Evolutionary conservation across 2,329 filamentous ascomycete genomes (phyloP).

Genomic region (Orbilia blumenaviensis): DNA sequence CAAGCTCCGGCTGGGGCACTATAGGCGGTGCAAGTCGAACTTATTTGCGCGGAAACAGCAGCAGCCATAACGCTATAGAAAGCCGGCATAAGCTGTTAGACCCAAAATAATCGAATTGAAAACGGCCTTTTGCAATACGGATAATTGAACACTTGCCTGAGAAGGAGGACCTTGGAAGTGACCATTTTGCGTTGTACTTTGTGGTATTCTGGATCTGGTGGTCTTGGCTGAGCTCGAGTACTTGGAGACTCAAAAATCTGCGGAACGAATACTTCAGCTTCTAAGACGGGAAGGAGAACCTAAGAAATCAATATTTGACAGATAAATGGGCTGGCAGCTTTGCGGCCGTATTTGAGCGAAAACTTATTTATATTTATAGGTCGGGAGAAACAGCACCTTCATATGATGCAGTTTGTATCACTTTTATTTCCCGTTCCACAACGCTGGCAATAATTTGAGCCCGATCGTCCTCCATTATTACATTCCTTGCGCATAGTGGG

Average conservation of each 20-base stretch:
- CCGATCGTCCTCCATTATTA: slow-evolving; percentile 1
- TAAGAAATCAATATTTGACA: too few relatives aligned
- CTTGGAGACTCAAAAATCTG: neutral
- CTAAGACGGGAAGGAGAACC: neutral
- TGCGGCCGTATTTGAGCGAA: neutral
- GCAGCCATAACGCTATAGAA: slow-evolving; percentile 8
- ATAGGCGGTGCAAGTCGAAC: slow-evolving; percentile 18
- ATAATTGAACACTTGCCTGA: neutral
- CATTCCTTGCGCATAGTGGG: neutral
- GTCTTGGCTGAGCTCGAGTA: neutral
- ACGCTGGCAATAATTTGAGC: slow-evolving; percentile 15
- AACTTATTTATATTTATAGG: neutral
- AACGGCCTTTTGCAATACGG: too few relatives aligned
- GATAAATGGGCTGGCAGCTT: neutral
- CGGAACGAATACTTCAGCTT: too few relatives aligned
- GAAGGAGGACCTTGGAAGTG: neutral
- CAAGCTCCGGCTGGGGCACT: slow-evolving; percentile 35
- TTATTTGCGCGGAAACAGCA: slow-evolving; percentile 25
- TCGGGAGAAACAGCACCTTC: too few relatives aligned
- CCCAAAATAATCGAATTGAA: too few relatives aligned
- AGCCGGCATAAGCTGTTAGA: neutral
- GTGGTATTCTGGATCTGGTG: neutral
- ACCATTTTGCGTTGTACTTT: slow-evolving; percentile 3
- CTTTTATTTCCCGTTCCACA: too few relatives aligned
- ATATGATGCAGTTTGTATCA: too few relatives aligned